phyloP scores from a whole-genome alignment of 1,284 basidiomycete genomes.

The Singerocomus rubriflavus region DNA sequence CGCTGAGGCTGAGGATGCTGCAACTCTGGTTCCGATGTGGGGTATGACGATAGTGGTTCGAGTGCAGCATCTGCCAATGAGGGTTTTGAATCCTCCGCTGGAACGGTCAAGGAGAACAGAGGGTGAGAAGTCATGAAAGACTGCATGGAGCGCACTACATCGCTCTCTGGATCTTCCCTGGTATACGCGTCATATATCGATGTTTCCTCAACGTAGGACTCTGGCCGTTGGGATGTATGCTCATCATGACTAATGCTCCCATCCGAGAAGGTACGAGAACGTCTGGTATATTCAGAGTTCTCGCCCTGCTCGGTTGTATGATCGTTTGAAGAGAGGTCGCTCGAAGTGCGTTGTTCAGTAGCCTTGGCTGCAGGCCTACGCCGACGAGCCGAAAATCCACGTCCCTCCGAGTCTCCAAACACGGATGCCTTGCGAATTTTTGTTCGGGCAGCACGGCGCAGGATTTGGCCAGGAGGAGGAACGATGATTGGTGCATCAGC shows the following conservation, averaged over 20 bases:
- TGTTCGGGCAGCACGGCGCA: slow-evolving; percentile 89
- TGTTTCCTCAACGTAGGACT: slow-evolving; percentile 74
- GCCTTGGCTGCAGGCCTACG: slow-evolving; percentile 30
- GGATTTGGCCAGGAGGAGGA: slow-evolving; percentile 82
- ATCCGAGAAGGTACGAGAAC: slow-evolving; percentile 45
- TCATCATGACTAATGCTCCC: slow-evolving; percentile 38
- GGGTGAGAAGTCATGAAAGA: slow-evolving; percentile 26
- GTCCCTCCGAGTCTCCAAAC: slow-evolving; percentile 66
- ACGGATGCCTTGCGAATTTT: slow-evolving; percentile 90
- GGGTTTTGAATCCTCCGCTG: slow-evolving; percentile 30
- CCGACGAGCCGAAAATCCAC: slow-evolving; percentile 61
- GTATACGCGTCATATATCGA: slow-evolving; percentile 82
- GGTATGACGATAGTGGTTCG: slow-evolving; percentile 13
- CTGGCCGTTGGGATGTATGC: slow-evolving; percentile 43
- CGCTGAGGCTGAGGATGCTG: slow-evolving; percentile 56
- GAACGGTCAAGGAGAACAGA: slow-evolving; percentile 29
- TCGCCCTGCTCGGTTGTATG: slow-evolving; percentile 64
- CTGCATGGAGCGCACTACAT: slow-evolving; percentile 36
- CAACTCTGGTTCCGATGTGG: slow-evolving; percentile 42
- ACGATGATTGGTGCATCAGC: slow-evolving; percentile 88
- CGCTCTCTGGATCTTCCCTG: slow-evolving; percentile 52
- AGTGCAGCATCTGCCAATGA: slow-evolving; percentile 36
- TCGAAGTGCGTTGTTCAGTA: slow-evolving; percentile 49
- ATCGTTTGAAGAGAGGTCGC: slow-evolving; percentile 61
- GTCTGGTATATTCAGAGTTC: slow-evolving; percentile 32